Percentiles rank a stretch among this genome's conserved stretches.
Conservation (phyloP, 495 filamentous ascomycete genomes). For the Penicillium paradoxum region DNA sequence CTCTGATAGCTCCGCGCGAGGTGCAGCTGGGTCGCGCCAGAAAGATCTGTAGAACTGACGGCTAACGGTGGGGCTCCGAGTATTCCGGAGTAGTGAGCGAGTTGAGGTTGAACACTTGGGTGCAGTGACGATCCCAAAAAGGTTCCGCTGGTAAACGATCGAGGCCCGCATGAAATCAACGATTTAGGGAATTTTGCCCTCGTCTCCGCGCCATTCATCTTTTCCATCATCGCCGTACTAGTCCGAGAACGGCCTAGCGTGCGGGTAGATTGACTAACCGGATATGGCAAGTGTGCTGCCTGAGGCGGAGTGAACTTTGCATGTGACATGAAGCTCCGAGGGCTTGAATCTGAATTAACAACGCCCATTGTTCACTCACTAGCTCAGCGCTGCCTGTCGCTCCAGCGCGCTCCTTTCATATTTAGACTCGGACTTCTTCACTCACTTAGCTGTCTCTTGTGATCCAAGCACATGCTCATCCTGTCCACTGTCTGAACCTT, state of each 20-base stretch:
- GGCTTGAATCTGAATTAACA: constrained; percentile 4
- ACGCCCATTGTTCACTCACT: background rate
- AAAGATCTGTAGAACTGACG: constrained; percentile 1
- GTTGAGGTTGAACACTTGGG: background rate
- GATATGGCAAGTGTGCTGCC: background rate
- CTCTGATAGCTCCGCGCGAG: constrained; percentile 18
- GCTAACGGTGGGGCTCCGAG: background rate
- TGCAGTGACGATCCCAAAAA: constrained; percentile 5
- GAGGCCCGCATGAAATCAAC: constrained; percentile 24
- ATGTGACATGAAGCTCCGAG: constrained; percentile 12
- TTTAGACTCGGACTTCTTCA: background rate
- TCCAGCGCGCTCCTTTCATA: background rate
- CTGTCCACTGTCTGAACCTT: constrained; percentile 6
- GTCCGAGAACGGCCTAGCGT: background rate
- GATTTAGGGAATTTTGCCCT: background rate
- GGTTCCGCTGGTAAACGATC: constrained; percentile 10
- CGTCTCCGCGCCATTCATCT: constrained; percentile 1
- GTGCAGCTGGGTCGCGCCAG: constrained; percentile 6
- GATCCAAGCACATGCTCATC: constrained; percentile 8
- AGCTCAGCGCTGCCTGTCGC: constrained; percentile 4
- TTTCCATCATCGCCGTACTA: constrained; percentile 4
- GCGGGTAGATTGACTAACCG: background rate
- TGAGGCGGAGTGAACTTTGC: constrained; percentile 12
- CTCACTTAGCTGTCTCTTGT: background rate
- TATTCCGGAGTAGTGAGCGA: background rate